These are phyloP conservation scores for Trapa incisa DNA, from an alignment of 345 rosid genomes.

Conservation along the genomic window DNA sequence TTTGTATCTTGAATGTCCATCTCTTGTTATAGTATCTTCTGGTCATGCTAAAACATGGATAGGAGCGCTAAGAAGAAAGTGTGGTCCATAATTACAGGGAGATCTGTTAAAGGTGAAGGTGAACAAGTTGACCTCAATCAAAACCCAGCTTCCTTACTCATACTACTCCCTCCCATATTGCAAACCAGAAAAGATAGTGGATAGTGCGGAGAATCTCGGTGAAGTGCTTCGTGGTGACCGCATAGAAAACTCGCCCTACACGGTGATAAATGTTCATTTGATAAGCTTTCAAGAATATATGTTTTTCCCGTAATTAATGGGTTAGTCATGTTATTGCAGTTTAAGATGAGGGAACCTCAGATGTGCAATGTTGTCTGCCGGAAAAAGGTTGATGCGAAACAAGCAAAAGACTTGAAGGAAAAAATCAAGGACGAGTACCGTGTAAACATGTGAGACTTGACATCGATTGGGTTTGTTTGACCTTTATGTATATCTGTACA, in stretches of 20 bases:
- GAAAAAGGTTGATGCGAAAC: slow-evolving; percentile 41
- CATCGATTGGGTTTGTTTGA: not conserved
- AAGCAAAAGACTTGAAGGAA: slow-evolving; percentile 61
- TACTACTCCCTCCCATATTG: slow-evolving; percentile 72
- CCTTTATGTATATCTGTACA: not conserved
- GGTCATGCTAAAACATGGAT: not conserved
- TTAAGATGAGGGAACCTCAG: slow-evolving; percentile 80
- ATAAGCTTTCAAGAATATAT: not conserved
- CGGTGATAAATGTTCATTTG: slow-evolving; percentile 27
- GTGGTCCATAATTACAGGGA: slow-evolving; percentile 31
- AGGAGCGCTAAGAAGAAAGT: not conserved
- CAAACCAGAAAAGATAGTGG: slow-evolving; percentile 55
- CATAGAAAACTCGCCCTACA: slow-evolving; percentile 77
- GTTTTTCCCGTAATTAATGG: slow-evolving; percentile 10
- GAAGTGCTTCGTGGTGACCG: slow-evolving; percentile 98
- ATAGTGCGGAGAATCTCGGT: slow-evolving; percentile 94
- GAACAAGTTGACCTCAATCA: slow-evolving; percentile 79
- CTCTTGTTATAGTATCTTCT: not conserved
- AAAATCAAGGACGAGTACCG: slow-evolving; percentile 88
- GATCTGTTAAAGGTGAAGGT: slow-evolving; percentile 73
- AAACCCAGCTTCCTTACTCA: slow-evolving; percentile 89
- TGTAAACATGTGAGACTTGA: slow-evolving; percentile 52
- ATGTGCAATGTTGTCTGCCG: slow-evolving; percentile 67
- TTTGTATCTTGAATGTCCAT: not conserved
- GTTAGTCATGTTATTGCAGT: slow-evolving; percentile 32